Evolutionary conservation across 2,329 filamentous ascomycete species (phyloP).

Genomic region (Xylaria sp.): DNA sequence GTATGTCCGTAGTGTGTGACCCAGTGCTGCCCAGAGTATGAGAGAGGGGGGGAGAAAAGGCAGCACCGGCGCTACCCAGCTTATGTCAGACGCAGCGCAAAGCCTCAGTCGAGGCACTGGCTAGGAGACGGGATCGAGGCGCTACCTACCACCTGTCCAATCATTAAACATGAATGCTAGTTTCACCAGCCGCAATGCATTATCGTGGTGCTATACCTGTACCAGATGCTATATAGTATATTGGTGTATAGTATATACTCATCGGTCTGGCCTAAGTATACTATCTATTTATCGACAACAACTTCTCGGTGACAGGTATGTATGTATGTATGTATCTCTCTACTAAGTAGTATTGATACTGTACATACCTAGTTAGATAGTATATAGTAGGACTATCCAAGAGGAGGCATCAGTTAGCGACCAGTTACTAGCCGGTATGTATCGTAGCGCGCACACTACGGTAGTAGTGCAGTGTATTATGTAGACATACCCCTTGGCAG

Average conservation of each 20-base stretch:
- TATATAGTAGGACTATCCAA: background rate
- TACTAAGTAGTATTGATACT: background rate
- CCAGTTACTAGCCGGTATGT: background rate
- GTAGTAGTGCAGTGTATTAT: background rate
- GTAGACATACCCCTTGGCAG: background rate
- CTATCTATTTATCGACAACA: conserved; percentile 6
- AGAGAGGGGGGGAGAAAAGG: background rate
- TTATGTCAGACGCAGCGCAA: conserved; percentile 32
- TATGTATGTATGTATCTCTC: too few species aligned
- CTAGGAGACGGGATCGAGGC: background rate
- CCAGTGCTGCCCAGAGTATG: background rate
- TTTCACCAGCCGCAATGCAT: conserved; percentile 28
- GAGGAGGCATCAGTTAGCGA: background rate
- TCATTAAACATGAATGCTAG: conserved; percentile 9
- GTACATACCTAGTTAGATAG: too few species aligned
- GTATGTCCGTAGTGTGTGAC: background rate
- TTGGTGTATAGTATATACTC: too few species aligned
- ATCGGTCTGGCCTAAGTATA: too few species aligned
- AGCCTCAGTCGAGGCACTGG: conserved; percentile 4
- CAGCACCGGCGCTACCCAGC: conserved; percentile 11
- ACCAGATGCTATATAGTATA: background rate
- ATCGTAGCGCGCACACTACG: background rate
- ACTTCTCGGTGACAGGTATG: background rate
- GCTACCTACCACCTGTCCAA: background rate
- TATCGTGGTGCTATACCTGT: background rate